Conservation (phyloP, 2,329 filamentous ascomycete genomes). For the Diplodia mutila region DNA sequence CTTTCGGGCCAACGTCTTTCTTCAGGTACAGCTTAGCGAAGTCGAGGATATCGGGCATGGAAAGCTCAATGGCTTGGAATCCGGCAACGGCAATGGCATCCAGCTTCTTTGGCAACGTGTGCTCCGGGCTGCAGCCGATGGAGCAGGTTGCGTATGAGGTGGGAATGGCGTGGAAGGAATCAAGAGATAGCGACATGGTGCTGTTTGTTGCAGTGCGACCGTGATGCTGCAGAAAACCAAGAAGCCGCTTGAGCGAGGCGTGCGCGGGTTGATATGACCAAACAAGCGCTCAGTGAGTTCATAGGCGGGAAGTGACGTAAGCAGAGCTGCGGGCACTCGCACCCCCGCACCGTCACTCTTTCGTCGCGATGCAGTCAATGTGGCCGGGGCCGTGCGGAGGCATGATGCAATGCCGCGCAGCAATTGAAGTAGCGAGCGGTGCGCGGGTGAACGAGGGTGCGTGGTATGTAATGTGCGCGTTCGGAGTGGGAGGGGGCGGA, state of each 20-base stretch:
- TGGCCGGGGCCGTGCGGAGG: neutral
- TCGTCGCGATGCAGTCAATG: neutral
- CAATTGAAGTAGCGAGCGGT: neutral
- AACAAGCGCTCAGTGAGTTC: neutral
- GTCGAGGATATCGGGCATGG: conserved; percentile 71
- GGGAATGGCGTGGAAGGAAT: conserved; percentile 48
- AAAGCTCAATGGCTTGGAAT: conserved; percentile 72
- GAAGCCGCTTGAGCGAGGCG: no score
- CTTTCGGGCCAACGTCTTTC: conserved; percentile 57
- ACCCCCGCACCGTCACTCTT: neutral
- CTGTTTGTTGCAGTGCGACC: neutral
- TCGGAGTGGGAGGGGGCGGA: neutral
- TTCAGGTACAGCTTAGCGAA: conserved; percentile 61
- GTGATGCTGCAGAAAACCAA: neutral
- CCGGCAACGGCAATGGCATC: conserved; percentile 66
- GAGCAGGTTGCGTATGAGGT: conserved; percentile 62
- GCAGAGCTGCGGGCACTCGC: no score
- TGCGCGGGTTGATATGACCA: neutral
- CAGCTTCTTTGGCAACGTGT: conserved; percentile 64
- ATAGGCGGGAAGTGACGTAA: conserved; percentile 14
- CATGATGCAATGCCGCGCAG: neutral
- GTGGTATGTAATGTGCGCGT: neutral
- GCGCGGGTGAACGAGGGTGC: no score
- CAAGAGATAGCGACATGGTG: conserved; percentile 42
- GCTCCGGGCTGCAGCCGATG: conserved; percentile 52